Base-by-base conservation (phyloP, 257 asterid species). In the Henckelia pumila region DNA sequence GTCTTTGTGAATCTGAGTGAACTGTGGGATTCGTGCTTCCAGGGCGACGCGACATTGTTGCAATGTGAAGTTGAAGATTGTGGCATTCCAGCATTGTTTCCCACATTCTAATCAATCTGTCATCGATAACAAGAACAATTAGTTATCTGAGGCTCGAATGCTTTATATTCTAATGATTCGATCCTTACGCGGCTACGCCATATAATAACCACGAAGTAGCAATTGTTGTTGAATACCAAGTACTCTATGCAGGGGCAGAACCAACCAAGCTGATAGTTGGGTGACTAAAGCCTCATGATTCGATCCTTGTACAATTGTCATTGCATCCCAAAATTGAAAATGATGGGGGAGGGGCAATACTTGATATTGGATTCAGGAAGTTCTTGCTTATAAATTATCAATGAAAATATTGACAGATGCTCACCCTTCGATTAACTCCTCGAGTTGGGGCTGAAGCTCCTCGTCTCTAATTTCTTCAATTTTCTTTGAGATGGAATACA, bases 371-470 rank as follows among this genome's bases (percentile, higher is more conserved):
- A 30, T 30, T 5, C 0, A 30, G 2, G 9, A 35, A 35, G 14
- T 35, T 35, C 14, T 35, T 35, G 44, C 14, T 8, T 35, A 35
- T 35, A 35, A 28, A 28, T 28, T 28, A 28, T 28, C 30, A 3
- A 71, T 3, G 56, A 60, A 44, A 56, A n/a, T 23, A 70, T 10
- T 4, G 50, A 76, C 4, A 47, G 61, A 56, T 65, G 56, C 84
- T 14, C 82, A 88, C 99, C 99, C 96, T 68, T 86, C 91, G 23
- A 93, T 90, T 79, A 93, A 79, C 82, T 90, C 99, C 83, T 93
- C 97, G 14, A 93, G 92, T 77, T 93, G 99, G 52, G 96, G 99
- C 77, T 88, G 96, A 60, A 94, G 96, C 75, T 91, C 96, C 24
- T 80, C 67, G 70, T 94, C 97, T 81, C 97, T 79, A 53, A 94